A percentile compares a stretch with the other conserved stretches of the same genome.
Conservation (phyloP, 257 asterid genomes). For the Petrea volubilis region DNA sequence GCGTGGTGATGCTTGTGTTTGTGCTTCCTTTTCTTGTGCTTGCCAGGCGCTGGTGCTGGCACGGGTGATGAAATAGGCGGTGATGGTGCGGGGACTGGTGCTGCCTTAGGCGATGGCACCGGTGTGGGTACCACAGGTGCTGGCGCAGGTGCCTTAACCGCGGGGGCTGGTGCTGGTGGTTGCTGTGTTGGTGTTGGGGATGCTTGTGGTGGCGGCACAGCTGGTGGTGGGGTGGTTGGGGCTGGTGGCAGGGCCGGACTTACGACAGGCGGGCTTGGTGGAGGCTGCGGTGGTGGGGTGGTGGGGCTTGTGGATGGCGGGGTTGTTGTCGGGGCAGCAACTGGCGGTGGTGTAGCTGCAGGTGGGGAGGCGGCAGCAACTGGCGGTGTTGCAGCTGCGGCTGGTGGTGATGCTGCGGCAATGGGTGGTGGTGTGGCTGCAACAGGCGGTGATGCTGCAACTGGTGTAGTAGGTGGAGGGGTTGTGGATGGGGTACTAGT, state of each 20-base stretch:
- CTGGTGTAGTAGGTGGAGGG: conserved; percentile 40
- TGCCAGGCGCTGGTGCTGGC: conserved; percentile 56
- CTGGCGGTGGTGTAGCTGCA: conserved; percentile 43
- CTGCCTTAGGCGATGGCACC: conserved; percentile 38
- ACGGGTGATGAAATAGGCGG: conserved; percentile 49
- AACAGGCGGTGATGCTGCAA: conserved; percentile 26
- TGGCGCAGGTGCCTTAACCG: conserved; percentile 48
- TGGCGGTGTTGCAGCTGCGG: conserved; percentile 41
- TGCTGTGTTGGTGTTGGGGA: conserved; percentile 43
- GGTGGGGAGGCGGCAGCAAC: conserved; percentile 34
- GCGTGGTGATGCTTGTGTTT: conserved; percentile 61
- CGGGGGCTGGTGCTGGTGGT: conserved; percentile 54
- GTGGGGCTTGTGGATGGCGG: conserved; percentile 48
- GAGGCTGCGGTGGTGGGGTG: conserved; percentile 53
- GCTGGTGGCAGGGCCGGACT: conserved; percentile 47
- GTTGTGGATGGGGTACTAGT: conserved; percentile 36
- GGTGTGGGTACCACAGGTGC: conserved; percentile 59
- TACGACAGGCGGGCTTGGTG: conserved; percentile 42
- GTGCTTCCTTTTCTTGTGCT: conserved; percentile 47
- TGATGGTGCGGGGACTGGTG: conserved; percentile 59
- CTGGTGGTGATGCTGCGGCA: conserved; percentile 36
- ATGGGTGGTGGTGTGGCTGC: conserved; percentile 58
- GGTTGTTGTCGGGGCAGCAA: conserved; percentile 30
- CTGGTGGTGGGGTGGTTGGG: conserved; percentile 23
- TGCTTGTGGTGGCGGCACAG: conserved; percentile 35